These are phyloP conservation scores for Hyphopichia khmerensis DNA, from an alignment of 1,139 yeast genomes.

Conservation along the genomic window DNA sequence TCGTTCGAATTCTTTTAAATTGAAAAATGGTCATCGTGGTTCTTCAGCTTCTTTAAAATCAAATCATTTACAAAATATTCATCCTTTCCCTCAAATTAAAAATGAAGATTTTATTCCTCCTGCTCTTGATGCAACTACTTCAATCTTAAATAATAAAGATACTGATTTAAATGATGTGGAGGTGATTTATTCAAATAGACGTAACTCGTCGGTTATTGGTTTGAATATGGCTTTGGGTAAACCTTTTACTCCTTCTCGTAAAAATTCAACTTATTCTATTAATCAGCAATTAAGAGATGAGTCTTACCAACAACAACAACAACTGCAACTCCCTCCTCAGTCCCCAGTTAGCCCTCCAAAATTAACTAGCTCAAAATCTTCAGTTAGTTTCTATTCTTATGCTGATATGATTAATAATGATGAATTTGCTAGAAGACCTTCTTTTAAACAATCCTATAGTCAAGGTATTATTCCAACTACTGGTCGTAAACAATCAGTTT, in stretches of 20 bases:
- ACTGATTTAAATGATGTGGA: constrained; percentile 68
- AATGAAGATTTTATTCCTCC: constrained; percentile 75
- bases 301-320: constrained; percentile 5
- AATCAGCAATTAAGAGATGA: constrained; percentile 13
- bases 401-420: constrained; percentile 76
- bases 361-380: constrained; percentile 43
- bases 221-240: constrained; percentile 62
- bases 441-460: constrained; percentile 32
- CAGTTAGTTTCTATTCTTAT: constrained; percentile 69
- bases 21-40: constrained; percentile 9
- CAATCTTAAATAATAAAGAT: constrained; percentile 54
- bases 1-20: constrained; percentile 1
- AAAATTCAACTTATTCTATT: constrained; percentile 38
- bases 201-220: constrained; percentile 58
- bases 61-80: constrained; percentile 9
- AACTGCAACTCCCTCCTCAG: constrained; percentile 7
- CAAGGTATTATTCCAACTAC: constrained; percentile 4
- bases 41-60: constrained; percentile 6
- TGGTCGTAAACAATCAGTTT: constrained; percentile 2
- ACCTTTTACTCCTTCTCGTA: constrained; percentile 39
- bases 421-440: constrained; percentile 59
- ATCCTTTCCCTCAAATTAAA: constrained; percentile 26
- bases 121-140: constrained; percentile 76
- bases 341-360: constrained; percentile 40
- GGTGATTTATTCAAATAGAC: constrained; percentile 60